Evolutionary conservation across 805 yeast genomes (phyloP).

Genomic region (Myxozyma neglecta): DNA sequence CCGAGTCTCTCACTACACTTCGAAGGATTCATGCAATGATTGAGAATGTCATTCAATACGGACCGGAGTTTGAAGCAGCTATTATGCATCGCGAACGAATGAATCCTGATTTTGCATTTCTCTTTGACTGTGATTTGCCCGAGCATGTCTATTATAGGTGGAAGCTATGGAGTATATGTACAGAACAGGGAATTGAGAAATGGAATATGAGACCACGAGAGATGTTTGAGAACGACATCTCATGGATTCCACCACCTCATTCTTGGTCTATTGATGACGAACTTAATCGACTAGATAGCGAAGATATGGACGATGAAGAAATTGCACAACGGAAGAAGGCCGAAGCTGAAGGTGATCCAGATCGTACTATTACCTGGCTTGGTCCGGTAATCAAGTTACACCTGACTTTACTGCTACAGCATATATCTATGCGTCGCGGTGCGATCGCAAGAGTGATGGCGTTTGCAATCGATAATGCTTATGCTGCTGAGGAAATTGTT

Average conservation of each 20-base stretch:
- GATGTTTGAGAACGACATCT: neutral
- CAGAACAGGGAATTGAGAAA: constrained; percentile 17
- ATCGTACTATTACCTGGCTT: constrained; percentile 20
- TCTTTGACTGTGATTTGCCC: constrained; percentile 29
- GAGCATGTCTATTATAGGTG: constrained; percentile 36
- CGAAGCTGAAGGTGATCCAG: constrained; percentile 4
- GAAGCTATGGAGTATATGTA: constrained; percentile 30
- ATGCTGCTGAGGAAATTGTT: constrained; percentile 35
- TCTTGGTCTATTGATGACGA: constrained; percentile 29
- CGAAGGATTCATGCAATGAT: constrained; percentile 33
- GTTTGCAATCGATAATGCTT: constrained; percentile 35
- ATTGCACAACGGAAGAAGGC: constrained; percentile 1
- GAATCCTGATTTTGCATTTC: constrained; percentile 35
- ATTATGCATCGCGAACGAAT: constrained; percentile 33
- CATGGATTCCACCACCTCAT: constrained; percentile 25
- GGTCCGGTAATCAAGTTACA: constrained; percentile 30
- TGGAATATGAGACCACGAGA: constrained; percentile 13
- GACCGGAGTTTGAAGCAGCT: constrained; percentile 35
- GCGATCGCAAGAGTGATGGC: constrained; percentile 38
- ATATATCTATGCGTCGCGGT: constrained; percentile 35
- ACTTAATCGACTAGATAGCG: constrained; percentile 25
- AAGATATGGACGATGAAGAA: constrained; percentile 18
- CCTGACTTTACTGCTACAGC: constrained; percentile 33
- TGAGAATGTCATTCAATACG: constrained; percentile 34
- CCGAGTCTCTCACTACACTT: constrained; percentile 11